Conservation (phyloP, 106 monocot genomes). For the Apostasia shenzhenica region DNA sequence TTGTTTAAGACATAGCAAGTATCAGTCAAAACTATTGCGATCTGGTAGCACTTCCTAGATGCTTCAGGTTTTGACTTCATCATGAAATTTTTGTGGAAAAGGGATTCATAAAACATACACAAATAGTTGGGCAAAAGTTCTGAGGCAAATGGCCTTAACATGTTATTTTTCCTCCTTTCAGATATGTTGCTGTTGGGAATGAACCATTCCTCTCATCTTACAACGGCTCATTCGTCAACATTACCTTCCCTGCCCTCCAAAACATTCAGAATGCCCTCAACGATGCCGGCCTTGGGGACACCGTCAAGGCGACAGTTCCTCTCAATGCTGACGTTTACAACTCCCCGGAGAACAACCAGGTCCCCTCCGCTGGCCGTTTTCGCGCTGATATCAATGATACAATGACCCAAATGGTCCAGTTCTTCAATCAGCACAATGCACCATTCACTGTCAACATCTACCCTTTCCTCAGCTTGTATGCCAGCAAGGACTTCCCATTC, state of each 20-base stretch:
- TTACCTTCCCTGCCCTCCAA: slow-evolving; percentile 54
- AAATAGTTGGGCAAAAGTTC: not conserved
- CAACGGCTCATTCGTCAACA: slow-evolving; percentile 43
- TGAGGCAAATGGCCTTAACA: not conserved
- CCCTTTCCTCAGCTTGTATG: slow-evolving; percentile 47
- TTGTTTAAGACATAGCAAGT: too few relatives aligned
- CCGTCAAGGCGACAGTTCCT: slow-evolving; percentile 58
- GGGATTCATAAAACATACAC: too few relatives aligned
- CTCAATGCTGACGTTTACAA: slow-evolving; percentile 62
- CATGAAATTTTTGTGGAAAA: too few relatives aligned
- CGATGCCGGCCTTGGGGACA: slow-evolving; percentile 34
- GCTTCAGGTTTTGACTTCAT: too few relatives aligned
- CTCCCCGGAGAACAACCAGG: slow-evolving; percentile 19
- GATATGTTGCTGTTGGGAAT: slow-evolving; percentile 72
- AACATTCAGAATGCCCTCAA: slow-evolving; percentile 66
- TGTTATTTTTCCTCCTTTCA: slow-evolving; percentile 3
- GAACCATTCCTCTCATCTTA: slow-evolving; percentile 57
- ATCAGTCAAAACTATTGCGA: too few relatives aligned
- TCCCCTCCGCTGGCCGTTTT: slow-evolving; percentile 44
- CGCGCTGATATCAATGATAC: slow-evolving; percentile 32
- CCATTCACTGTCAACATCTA: slow-evolving; percentile 63
- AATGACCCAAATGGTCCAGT: slow-evolving; percentile 41
- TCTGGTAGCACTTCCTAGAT: too few relatives aligned
- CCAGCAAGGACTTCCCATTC: slow-evolving; percentile 31
- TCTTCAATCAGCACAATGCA: slow-evolving; percentile 31